These are phyloP conservation scores for Clavariopsis aquatica DNA, from an alignment of 495 filamentous ascomycete species.

Conservation along the genomic window DNA sequence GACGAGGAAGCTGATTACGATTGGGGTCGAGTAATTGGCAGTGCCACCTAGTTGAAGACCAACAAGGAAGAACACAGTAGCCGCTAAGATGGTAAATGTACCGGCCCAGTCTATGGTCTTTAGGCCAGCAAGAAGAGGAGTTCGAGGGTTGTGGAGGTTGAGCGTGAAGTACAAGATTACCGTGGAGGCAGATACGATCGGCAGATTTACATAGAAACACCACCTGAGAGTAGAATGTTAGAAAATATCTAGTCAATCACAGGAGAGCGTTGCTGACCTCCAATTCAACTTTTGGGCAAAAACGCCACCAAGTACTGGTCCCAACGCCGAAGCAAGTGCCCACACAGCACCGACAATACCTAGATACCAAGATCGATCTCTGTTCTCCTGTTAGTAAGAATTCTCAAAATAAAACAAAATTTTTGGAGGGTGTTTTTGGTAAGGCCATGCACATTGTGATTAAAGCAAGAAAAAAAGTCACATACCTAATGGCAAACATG, in stretches of 20 bases:
- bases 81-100: conserved; percentile 27
- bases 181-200: conserved; percentile 20
- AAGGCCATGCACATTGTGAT: too few relatives aligned
- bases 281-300: conserved; percentile 64
- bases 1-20: conserved; percentile 30
- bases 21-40: conserved; percentile 4
- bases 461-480: neutral
- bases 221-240: conserved; percentile 27
- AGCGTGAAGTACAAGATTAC: conserved; percentile 31
- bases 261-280: conserved; percentile 14
- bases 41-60: conserved; percentile 36
- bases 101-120: conserved; percentile 34
- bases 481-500: conserved; percentile 34
- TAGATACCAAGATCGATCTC: conserved; percentile 64
- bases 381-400: conserved; percentile 32
- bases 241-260: too few relatives aligned
- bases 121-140: conserved; percentile 24
- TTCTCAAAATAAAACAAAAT: neutral
- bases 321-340: conserved; percentile 72
- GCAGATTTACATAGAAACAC: conserved; percentile 39
- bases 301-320: conserved; percentile 74
- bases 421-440: too few relatives aligned
- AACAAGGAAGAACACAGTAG: conserved; percentile 31
- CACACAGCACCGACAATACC: conserved; percentile 69
- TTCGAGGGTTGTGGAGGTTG: conserved; percentile 21